Evolutionary conservation across 345 rosid species (phyloP).

Genomic region (Kernera saxatilis): DNA sequence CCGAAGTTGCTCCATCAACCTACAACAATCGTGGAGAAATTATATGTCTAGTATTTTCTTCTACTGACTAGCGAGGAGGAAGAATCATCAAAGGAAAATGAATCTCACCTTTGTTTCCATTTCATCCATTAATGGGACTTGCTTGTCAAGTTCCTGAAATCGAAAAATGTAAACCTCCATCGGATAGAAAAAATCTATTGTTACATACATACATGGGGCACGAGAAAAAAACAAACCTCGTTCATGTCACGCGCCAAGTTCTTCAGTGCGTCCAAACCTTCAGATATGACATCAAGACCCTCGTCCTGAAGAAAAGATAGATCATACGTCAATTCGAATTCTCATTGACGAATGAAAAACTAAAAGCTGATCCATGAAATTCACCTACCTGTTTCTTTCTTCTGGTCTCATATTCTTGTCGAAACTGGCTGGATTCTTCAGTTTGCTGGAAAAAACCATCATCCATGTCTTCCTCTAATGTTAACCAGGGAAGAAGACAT

Average conservation of each 20-base stretch:
- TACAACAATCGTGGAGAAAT: constrained; percentile 24
- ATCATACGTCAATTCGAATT: constrained; percentile 30
- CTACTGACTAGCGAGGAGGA: neutral
- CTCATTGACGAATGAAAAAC: constrained; percentile 33
- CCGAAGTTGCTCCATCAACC: constrained; percentile 73
- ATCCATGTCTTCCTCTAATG: constrained; percentile 47
- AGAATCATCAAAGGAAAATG: neutral
- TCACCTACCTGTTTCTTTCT: constrained; percentile 73
- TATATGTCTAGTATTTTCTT: neutral
- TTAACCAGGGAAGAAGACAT: neutral
- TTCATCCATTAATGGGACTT: constrained; percentile 76
- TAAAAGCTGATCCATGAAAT: constrained; percentile 3
- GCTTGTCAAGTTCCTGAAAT: constrained; percentile 70
- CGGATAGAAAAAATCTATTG: neutral
- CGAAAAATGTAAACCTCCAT: neutral
- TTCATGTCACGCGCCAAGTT: constrained; percentile 55
- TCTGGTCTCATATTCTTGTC: constrained; percentile 74
- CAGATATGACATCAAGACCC: constrained; percentile 33
- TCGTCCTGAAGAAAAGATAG: constrained; percentile 43
- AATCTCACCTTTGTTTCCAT: constrained; percentile 67
- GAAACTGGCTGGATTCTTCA: constrained; percentile 67
- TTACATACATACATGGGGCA: neutral
- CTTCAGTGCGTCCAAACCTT: constrained; percentile 29
- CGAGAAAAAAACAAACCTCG: constrained; percentile 46
- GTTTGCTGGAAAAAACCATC: constrained; percentile 48